Conservation (phyloP, 129 eudicot genomes). For the Chrysanthemum lavandulifolium region DNA sequence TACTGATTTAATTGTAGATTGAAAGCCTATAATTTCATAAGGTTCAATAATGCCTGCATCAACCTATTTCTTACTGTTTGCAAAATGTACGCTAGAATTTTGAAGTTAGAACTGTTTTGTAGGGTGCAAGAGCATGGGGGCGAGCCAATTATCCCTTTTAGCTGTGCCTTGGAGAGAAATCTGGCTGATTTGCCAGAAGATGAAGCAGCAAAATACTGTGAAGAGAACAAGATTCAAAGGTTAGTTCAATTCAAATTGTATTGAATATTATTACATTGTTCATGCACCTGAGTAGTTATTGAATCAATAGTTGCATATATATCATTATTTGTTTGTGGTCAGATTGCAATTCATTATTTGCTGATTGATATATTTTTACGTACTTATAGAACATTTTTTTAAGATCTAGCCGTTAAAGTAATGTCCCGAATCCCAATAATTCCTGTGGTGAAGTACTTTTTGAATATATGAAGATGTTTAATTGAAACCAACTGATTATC, state of each 20-base stretch:
- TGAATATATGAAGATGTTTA: no score
- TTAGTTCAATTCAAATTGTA: constrained; percentile 19
- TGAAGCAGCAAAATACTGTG: constrained; percentile 85
- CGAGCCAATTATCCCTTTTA: constrained; percentile 85
- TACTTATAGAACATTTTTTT: neutral
- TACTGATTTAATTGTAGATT: neutral
- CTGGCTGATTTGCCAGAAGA: constrained; percentile 87
- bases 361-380: neutral
- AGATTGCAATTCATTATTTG: neutral
- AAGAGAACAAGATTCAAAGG: constrained; percentile 88
- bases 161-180: constrained; percentile 84
- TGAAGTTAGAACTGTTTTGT: constrained; percentile 13
- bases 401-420: no score
- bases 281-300: constrained; percentile 5
- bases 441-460: no score
- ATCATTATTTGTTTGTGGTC: neutral
- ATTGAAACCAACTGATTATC: neutral
- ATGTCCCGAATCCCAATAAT: no score
- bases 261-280: neutral
- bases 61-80: neutral
- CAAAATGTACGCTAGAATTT: neutral
- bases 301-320: neutral
- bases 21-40: neutral
- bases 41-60: neutral
- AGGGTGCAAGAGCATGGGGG: constrained; percentile 99